Conservation (phyloP, 176 grass and related monocot species). For the sorghum (Sorghum bicolor) region DNA sequence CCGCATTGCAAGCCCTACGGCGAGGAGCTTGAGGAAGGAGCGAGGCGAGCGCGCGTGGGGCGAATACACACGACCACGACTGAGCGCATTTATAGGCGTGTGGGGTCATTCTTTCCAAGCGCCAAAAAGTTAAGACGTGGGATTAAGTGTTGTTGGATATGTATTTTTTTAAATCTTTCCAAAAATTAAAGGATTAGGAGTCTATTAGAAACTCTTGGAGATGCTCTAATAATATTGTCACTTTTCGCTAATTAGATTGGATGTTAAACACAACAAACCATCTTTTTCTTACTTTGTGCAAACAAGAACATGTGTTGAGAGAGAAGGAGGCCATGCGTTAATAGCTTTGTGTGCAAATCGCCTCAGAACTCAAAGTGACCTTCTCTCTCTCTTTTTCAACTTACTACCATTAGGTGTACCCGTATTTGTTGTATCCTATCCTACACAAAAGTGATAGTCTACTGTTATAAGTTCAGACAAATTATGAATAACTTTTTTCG, state of each 20-base stretch:
- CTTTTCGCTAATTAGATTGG: background rate
- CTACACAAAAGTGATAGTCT: background rate
- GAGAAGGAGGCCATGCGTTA: background rate
- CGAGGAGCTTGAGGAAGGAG: background rate
- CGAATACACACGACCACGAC: too few relatives aligned
- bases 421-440: background rate
- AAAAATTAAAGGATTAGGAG: too few relatives aligned
- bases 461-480: background rate
- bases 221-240: background rate
- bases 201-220: too few relatives aligned
- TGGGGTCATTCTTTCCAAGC: too few relatives aligned
- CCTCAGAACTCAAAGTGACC: background rate
- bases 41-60: background rate
- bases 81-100: too few relatives aligned
- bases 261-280: background rate
- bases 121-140: too few relatives aligned
- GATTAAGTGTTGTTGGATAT: too few relatives aligned
- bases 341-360: background rate
- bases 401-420: background rate
- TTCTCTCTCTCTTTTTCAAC: background rate
- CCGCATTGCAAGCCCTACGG: constrained; percentile 10
- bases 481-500: background rate
- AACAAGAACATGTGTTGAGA: background rate
- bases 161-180: too few relatives aligned
- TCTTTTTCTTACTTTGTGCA: background rate